Percentiles rank a stretch among this genome's conserved stretches.
phyloP scores from a whole-genome alignment of 768 basidiomycete species.

The Podaxis rugospora region DNA sequence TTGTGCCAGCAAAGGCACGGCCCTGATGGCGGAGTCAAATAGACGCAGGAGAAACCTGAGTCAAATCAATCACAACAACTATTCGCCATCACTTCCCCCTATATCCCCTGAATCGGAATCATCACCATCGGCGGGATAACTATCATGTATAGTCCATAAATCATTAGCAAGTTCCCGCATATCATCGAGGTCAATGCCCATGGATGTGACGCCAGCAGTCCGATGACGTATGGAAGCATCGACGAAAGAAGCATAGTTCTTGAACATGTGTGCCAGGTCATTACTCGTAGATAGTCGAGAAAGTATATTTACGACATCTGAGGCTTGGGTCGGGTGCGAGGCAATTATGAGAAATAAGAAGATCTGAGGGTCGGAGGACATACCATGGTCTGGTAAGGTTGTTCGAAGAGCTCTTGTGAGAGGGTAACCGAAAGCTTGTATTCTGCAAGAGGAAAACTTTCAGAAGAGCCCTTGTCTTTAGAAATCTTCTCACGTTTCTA shows the following conservation, averaged over 20 bases:
- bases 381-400: slow-evolving; percentile 29
- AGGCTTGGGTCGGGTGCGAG: not conserved
- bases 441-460: slow-evolving; percentile 26
- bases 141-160: slow-evolving; percentile 58
- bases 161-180: slow-evolving; percentile 51
- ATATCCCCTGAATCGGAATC: slow-evolving; percentile 16
- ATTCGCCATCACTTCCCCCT: slow-evolving; percentile 14
- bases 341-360: not conserved
- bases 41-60: not conserved
- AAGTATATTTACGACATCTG: slow-evolving; percentile 21
- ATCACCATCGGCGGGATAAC: slow-evolving; percentile 28
- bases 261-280: slow-evolving; percentile 37
- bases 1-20: not conserved
- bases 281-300: slow-evolving; percentile 44
- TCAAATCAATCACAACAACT: not conserved
- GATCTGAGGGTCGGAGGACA: not conserved
- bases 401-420: slow-evolving; percentile 57
- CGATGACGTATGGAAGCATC: slow-evolving; percentile 39
- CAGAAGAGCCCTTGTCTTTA: not conserved
- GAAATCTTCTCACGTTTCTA: not conserved
- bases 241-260: slow-evolving; percentile 47
- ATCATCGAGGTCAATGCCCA: slow-evolving; percentile 51
- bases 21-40: slow-evolving; percentile 4
- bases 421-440: slow-evolving; percentile 49
- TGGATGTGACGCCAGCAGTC: slow-evolving; percentile 24